Evolutionary conservation across 352 stramenopile genomes (phyloP), one percentile per base, ranked within the genome.

Genomic region (Globisporangium rhizosaccharum): DNA sequence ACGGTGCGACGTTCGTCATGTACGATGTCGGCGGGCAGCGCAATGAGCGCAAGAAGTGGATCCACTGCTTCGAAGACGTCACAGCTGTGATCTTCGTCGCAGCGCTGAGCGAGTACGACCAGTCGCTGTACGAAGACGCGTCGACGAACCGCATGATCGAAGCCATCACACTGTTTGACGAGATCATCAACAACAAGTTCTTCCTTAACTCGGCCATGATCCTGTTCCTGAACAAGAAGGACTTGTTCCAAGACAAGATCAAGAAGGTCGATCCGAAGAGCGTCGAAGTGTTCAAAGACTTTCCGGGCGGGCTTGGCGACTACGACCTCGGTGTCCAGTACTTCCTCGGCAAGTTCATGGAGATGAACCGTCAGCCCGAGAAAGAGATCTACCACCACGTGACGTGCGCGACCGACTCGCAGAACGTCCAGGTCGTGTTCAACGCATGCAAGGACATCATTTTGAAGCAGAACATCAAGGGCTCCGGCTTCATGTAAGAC

Each of bases 41-140:
- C 53, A 98, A 98, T 70, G 96, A 98, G 75, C 74, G 96, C 23
- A 97, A 97, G 67, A 98, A 98, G 76, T 98, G 96, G 94, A 98
- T 98, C 73, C 92, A 98, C 71, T 98, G 90, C 66, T 98, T 98
- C 64, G 96, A 98, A 67, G 90, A 97, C 67, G 93, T 98, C 33
- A 98, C 93, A 23, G 90, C 90, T 41, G 94, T 98, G 50, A 98
- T 98, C 72, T 98, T 98, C 72, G 94, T 98, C 49, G 94, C 92
- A 20, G 94, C 95, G 28, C 74, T 98, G 49, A 97, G 82, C 60
- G 94, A 98, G 69, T 98, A 98, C 72, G 91, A 98, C 67, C 93
- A 98, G 71, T 87, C 76, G 61, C 77, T 98, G 56, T 98, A 97
- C 68, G 93, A 98, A 72, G 94, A 98, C 73, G 83, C 81, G 54